Base-by-base conservation (phyloP, 257 asterid species). In the Rubia yunnanensis region DNA sequence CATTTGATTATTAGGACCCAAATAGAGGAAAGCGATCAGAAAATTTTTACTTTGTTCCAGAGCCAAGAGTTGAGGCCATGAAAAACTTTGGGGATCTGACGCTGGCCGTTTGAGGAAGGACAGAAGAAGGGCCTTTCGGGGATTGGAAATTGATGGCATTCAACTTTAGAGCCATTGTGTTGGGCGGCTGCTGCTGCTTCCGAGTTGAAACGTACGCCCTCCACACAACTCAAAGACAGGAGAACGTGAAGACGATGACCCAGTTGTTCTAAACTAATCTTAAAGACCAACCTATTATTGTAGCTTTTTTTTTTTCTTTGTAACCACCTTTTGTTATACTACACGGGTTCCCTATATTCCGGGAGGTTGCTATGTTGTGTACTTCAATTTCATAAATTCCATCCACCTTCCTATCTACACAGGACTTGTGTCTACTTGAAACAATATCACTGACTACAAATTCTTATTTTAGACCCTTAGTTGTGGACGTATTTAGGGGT, bases 51-150 rank as follows among this genome's bases (percentile, higher is more conserved):
- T 86, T 89, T 8, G 89, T 79, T 65, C 75, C 79, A 38, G 94
- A 79, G 54, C 82, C 75, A 63, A 85, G 86, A 50, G 89, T 83
- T 15, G 96, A 85, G 63, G 96, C 88, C 95, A 89, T 80, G 80
- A 74, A 44, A 60, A 89, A 80, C 76, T 74, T 86, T 46, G 95
- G 84, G 73, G 95, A 89, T 82, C 91, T 82, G 89, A 74, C 67
- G 82, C 71, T 82, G 59, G 86, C 81, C 63, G 75, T 55, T n/a
- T 83, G 78, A 24, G 94, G 84, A 32, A 73, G 73, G 54, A 74
- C 72, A 69, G 69, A 73, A 17, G 82, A 71, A 39, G 84, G 78
- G 65, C 15, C 68, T 56, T 76, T 81, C 26, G 52, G 76, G 64
- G 82, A 73, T 54, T 81, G 84, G 46, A 78, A 71, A 58, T 54